Percentiles rank a stretch among this genome's conserved stretches.
Evolutionary conservation across 164 flowering plant species (phyloP).

Genomic region (Chloranthus sessilifolius): DNA sequence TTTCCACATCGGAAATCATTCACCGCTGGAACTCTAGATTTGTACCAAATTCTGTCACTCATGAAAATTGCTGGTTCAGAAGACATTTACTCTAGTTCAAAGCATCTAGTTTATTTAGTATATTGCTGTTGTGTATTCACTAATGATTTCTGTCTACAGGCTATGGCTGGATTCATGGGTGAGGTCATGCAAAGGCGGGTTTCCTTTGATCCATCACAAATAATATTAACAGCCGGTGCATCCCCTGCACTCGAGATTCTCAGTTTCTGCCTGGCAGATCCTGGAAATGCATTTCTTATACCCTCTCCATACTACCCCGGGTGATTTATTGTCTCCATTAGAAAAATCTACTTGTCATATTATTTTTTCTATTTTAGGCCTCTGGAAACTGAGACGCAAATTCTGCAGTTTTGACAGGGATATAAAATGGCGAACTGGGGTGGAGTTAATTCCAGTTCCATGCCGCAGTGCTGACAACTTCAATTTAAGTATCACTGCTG

Average conservation of each 20-base stretch:
- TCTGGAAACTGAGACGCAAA: conserved; percentile 20
- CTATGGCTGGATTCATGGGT: conserved; percentile 84
- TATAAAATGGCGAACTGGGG: conserved; percentile 82
- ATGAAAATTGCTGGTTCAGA: too few relatives aligned
- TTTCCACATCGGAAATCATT: too few relatives aligned
- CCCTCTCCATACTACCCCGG: conserved; percentile 90
- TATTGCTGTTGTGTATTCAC: conserved; percentile 16
- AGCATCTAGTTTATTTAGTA: background rate
- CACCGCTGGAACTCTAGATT: too few relatives aligned
- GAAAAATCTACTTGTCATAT: background rate
- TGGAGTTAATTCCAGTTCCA: conserved; percentile 88
- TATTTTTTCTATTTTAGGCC: background rate
- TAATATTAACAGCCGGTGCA: conserved; percentile 78
- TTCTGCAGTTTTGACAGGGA: conserved; percentile 80
- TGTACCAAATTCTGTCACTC: too few relatives aligned
- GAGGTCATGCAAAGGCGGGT: conserved; percentile 39
- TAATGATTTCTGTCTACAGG: conserved; percentile 34
- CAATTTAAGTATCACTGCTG: conserved; percentile 50
- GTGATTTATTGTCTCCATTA: conserved; percentile 29
- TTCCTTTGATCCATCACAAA: conserved; percentile 62
- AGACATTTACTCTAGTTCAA: too few relatives aligned
- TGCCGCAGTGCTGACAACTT: conserved; percentile 90
- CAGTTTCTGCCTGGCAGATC: conserved; percentile 84
- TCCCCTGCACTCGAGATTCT: conserved; percentile 87
- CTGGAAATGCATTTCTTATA: conserved; percentile 94